A percentile compares a stretch with the other conserved stretches of the same genome.
Evolutionary conservation across 2,329 filamentous ascomycete species (phyloP).

Genomic region (Fusarium miscanthi): DNA sequence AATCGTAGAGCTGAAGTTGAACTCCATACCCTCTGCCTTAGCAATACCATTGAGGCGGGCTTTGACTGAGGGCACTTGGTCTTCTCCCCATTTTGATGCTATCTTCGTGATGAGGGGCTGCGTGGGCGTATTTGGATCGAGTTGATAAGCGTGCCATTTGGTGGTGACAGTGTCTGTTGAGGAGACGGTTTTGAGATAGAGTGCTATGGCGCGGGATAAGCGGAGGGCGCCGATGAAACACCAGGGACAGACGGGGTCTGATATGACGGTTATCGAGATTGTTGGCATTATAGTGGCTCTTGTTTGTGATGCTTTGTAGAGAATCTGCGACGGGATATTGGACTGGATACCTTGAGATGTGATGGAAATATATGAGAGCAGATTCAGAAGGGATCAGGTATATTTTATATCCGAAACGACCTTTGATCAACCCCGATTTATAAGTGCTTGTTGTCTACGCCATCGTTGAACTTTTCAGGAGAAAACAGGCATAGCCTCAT

Average conservation of each 20-base stretch:
- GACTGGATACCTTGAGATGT: background rate
- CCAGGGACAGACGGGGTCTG: constrained; percentile 83
- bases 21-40: constrained; percentile 74
- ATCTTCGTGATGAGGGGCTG: constrained; percentile 64
- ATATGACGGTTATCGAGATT: constrained; percentile 81
- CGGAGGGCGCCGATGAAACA: constrained; percentile 85
- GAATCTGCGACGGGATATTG: background rate
- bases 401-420: background rate
- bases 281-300: constrained; percentile 67
- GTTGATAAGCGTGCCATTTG: constrained; percentile 83
- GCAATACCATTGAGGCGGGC: constrained; percentile 69
- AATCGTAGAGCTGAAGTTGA: constrained; percentile 67
- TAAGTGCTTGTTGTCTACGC: background rate
- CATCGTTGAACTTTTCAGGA: background rate
- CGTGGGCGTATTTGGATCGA: constrained; percentile 72
- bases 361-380: background rate
- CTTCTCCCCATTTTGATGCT: constrained; percentile 72
- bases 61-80: constrained; percentile 67
- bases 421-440: background rate
- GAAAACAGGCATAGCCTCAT: background rate
- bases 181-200: constrained; percentile 72
- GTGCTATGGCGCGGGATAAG: constrained; percentile 75
- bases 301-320: background rate
- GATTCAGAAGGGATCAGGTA: background rate
- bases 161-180: constrained; percentile 76